Evolutionary conservation across 2,329 filamentous ascomycete species (phyloP).

Genomic region (Conoideocrella luteorostrata): DNA sequence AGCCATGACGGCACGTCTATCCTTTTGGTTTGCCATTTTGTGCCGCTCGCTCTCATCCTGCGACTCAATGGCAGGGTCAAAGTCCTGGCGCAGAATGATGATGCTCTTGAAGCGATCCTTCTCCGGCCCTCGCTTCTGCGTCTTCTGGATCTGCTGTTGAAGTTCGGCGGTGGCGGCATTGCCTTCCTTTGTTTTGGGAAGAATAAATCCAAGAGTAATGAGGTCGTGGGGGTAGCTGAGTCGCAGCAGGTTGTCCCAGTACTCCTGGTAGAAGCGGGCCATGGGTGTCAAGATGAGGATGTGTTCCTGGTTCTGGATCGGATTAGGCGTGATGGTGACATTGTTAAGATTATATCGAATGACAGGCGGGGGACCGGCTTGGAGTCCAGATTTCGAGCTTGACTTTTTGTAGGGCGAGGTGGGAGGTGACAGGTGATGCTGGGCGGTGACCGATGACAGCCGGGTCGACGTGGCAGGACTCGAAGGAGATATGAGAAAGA

Average conservation of each 20-base stretch:
- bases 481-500: constrained; percentile 53
- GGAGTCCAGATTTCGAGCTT: constrained; percentile 23
- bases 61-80: constrained; percentile 71
- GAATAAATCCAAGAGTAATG: constrained; percentile 92
- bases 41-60: constrained; percentile 87
- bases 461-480: constrained; percentile 38
- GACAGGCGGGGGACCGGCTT: constrained; percentile 65
- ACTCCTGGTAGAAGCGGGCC: constrained; percentile 85
- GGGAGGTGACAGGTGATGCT: constrained; percentile 37
- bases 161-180: constrained; percentile 78
- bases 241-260: constrained; percentile 88
- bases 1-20: constrained; percentile 80
- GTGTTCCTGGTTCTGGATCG: constrained; percentile 73
- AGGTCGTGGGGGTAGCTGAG: constrained; percentile 88
- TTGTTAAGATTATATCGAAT: constrained; percentile 93
- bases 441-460: constrained; percentile 39
- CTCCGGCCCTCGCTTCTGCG: constrained; percentile 69
- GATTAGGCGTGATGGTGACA: constrained; percentile 73
- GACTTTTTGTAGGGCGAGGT: constrained; percentile 38
- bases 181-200: constrained; percentile 88
- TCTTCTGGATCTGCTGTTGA: constrained; percentile 78
- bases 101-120: constrained; percentile 84
- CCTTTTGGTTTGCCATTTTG: constrained; percentile 85
- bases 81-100: constrained; percentile 92
- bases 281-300: constrained; percentile 90